Evolutionary conservation across 306 rosid species (phyloP).

Genomic region (Sophora flavescens): DNA sequence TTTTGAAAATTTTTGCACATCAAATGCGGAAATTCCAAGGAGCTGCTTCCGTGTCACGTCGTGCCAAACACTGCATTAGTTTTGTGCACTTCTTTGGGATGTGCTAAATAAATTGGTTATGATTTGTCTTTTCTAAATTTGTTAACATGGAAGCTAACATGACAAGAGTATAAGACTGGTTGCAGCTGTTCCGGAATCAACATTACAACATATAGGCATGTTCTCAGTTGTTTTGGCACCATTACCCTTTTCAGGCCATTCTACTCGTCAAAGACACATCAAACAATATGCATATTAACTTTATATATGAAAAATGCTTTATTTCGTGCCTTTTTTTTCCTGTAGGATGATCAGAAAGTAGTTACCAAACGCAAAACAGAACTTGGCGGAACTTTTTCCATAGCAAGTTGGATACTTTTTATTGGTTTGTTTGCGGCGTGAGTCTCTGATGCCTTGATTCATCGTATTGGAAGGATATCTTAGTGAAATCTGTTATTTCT

Average conservation of each 20-base stretch:
- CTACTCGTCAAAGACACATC: not conserved
- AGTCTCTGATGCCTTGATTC: conserved; percentile 55
- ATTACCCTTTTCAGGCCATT: conserved; percentile 18
- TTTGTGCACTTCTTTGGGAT: not conserved
- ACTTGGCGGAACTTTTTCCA: conserved; percentile 96
- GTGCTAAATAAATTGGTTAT: conserved; percentile 13
- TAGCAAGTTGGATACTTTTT: conserved; percentile 97
- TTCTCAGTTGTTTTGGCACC: conserved; percentile 8
- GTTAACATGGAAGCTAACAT: not conserved
- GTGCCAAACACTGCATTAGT: no score
- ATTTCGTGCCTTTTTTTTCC: conserved; percentile 36
- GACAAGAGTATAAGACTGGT: not conserved
- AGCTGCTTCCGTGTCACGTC: no score
- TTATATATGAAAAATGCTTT: conserved; percentile 36
- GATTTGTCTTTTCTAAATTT: conserved; percentile 32
- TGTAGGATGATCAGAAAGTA: conserved; percentile 86
- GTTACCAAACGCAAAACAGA: conserved; percentile 97
- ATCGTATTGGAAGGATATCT: conserved; percentile 6
- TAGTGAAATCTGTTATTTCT: conserved; percentile 15
- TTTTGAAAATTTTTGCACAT: no score
- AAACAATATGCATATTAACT: conserved; percentile 23
- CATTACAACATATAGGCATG: conserved; percentile 17
- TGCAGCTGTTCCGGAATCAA: conserved; percentile 32
- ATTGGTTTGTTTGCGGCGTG: conserved; percentile 92
- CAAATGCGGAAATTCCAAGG: no score